Percentiles rank a stretch among this genome's conserved stretches.
Conservation (phyloP, 495 filamentous ascomycete species). For the Penicillium goetzii region DNA sequence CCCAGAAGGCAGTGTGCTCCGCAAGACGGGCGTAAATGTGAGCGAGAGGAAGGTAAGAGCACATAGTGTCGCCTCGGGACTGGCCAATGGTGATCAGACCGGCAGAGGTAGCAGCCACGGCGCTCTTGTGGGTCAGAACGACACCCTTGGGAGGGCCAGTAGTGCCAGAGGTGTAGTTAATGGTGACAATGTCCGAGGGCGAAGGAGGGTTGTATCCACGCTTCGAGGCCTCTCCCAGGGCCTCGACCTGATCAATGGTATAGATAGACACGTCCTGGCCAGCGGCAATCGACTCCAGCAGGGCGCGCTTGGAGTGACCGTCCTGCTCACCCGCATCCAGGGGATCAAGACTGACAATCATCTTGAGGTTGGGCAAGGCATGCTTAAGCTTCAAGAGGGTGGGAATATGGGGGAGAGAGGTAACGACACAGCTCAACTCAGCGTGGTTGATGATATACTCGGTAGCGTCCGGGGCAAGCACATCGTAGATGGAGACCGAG, state of each 20-base stretch:
- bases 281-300: constrained; percentile 74
- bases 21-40: constrained; percentile 89
- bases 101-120: constrained; percentile 70
- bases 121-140: constrained; percentile 78
- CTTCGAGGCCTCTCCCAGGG: constrained; percentile 69
- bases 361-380: constrained; percentile 74
- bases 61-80: constrained; percentile 58
- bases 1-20: constrained; percentile 75
- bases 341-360: constrained; percentile 89
- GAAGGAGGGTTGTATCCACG: constrained; percentile 68
- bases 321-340: constrained; percentile 77
- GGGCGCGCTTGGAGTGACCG: constrained; percentile 75
- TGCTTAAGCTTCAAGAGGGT: constrained; percentile 84
- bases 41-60: constrained; percentile 91
- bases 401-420: constrained; percentile 83
- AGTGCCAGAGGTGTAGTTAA: constrained; percentile 98
- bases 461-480: constrained; percentile 83
- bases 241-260: constrained; percentile 76
- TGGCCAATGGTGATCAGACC: constrained; percentile 57
- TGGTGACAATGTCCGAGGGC: constrained; percentile 80
- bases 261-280: constrained; percentile 75
- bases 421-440: constrained; percentile 71
- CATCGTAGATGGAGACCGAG: constrained; percentile 95
- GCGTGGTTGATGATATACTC: constrained; percentile 97
- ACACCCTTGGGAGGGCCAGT: constrained; percentile 96